Evolutionary conservation across 257 asterid genomes (phyloP).

Genomic region (Echium plantagineum): DNA sequence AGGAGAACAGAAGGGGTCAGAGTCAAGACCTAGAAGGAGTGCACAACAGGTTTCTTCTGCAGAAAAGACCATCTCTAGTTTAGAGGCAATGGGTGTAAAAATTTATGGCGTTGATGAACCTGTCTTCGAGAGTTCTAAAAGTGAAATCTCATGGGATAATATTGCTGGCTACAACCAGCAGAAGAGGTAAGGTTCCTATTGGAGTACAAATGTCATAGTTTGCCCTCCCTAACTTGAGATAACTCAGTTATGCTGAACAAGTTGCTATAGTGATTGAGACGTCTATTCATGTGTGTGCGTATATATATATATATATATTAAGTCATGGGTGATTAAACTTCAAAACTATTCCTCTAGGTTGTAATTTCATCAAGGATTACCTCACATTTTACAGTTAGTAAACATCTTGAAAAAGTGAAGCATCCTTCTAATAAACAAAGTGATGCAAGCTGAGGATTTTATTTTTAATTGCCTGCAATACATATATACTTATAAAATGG

Average conservation of each 20-base stretch:
- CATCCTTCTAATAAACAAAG: too few relatives aligned
- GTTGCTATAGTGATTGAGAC: background rate
- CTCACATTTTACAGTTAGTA: too few relatives aligned
- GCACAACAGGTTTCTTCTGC: slow-evolving; percentile 23
- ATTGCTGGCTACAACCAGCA: slow-evolving; percentile 87
- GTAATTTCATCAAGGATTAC: too few relatives aligned
- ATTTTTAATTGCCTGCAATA: too few relatives aligned
- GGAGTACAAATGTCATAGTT: background rate
- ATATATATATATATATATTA: too few relatives aligned
- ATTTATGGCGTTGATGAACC: slow-evolving; percentile 58
- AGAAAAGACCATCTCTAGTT: slow-evolving; percentile 52
- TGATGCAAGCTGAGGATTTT: too few relatives aligned
- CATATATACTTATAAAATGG: too few relatives aligned
- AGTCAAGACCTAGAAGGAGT: slow-evolving; percentile 23
- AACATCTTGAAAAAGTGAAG: too few relatives aligned
- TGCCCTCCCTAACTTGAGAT: background rate
- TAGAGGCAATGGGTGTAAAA: slow-evolving; percentile 83
- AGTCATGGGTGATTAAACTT: too few relatives aligned
- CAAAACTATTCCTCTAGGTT: too few relatives aligned
- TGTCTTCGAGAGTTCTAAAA: slow-evolving; percentile 28
- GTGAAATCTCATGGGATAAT: slow-evolving; percentile 76
- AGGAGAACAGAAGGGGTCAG: slow-evolving; percentile 47
- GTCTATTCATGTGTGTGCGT: too few relatives aligned
- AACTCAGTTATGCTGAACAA: background rate
- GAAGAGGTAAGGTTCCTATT: slow-evolving; percentile 41